A percentile compares a stretch with the other conserved stretches of the same genome.
Evolutionary conservation across 2,329 filamentous ascomycete species (phyloP).

Genomic region (Fusarium albidum): DNA sequence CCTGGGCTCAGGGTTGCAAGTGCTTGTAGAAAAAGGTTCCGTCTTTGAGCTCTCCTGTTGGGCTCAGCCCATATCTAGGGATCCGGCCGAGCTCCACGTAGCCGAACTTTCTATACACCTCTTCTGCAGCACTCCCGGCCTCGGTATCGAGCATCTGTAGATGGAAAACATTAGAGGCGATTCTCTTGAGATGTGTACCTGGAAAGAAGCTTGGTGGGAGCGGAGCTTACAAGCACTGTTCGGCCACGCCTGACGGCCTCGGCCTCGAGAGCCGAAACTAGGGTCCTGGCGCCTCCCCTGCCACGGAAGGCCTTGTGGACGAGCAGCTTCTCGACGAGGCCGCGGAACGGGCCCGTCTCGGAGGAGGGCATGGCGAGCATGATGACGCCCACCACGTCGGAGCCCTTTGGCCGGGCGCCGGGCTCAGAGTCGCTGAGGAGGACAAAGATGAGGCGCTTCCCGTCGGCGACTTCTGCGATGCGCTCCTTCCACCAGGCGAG

Average conservation of each 20-base stretch:
- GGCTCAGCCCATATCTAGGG: constrained; percentile 60
- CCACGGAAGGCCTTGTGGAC: constrained; percentile 60
- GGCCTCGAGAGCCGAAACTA: constrained; percentile 64
- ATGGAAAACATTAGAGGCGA: neutral
- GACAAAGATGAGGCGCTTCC: constrained; percentile 61
- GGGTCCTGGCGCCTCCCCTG: constrained; percentile 58
- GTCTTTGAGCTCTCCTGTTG: constrained; percentile 57
- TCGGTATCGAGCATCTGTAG: constrained; percentile 61
- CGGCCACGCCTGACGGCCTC: constrained; percentile 59
- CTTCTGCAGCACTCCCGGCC: constrained; percentile 60
- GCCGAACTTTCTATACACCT: constrained; percentile 63
- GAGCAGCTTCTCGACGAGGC: constrained; percentile 65
- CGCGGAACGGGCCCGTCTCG: constrained; percentile 66
- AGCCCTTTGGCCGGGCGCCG: constrained; percentile 48
- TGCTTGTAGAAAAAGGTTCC: constrained; percentile 69
- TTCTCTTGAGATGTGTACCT: neutral
- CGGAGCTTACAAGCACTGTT: constrained; percentile 59
- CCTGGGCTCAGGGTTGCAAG: constrained; percentile 42
- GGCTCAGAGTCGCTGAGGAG: constrained; percentile 51
- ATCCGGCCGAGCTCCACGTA: constrained; percentile 64
- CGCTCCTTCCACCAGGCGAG: constrained; percentile 64
- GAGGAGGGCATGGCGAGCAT: constrained; percentile 60
- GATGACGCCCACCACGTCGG: constrained; percentile 63
- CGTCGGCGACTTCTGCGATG: constrained; percentile 56
- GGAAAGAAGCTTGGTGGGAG: neutral